A percentile compares a stretch with the other conserved stretches of the same genome.
Evolutionary conservation across 306 rosid species (phyloP).

Genomic region (Quercus engelmannii): DNA sequence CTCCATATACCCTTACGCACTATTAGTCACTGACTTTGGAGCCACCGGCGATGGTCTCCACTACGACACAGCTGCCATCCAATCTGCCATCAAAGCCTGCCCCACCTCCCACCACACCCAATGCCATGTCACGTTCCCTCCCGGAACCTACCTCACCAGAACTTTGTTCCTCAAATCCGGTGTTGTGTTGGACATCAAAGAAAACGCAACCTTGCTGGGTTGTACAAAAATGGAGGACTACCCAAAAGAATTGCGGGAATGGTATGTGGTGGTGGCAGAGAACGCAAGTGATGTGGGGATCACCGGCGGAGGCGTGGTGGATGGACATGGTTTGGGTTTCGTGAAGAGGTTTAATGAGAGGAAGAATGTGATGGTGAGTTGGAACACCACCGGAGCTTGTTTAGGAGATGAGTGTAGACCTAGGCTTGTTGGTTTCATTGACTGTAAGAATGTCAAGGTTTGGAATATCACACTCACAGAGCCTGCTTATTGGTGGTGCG

Average conservation of each 20-base stretch:
- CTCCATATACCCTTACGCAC: slow-evolving; percentile 11
- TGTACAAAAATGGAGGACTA: slow-evolving; percentile 59
- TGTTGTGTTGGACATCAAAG: slow-evolving; percentile 51
- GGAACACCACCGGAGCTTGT: slow-evolving; percentile 81
- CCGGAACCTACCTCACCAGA: slow-evolving; percentile 73
- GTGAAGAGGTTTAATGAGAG: slow-evolving; percentile 61
- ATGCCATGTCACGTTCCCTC: slow-evolving; percentile 66
- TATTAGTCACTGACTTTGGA: slow-evolving; percentile 69
- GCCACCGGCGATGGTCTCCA: slow-evolving; percentile 69
- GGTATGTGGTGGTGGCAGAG: slow-evolving; percentile 91
- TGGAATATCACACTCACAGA: slow-evolving; percentile 52
- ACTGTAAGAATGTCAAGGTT: slow-evolving; percentile 41
- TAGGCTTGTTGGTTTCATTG: slow-evolving; percentile 68
- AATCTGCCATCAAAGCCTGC: slow-evolving; percentile 76
- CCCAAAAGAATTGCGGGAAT: slow-evolving; percentile 51
- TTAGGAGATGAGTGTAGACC: slow-evolving; percentile 92
- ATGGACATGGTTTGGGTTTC: slow-evolving; percentile 72
- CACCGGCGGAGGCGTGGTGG: slow-evolving; percentile 76
- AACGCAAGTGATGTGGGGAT: slow-evolving; percentile 72
- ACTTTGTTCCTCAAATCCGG: slow-evolving; percentile 75
- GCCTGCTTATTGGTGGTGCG: slow-evolving; percentile 97
- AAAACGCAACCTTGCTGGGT: slow-evolving; percentile 64
- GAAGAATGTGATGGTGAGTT: slow-evolving; percentile 96
- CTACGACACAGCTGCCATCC: slow-evolving; percentile 81
- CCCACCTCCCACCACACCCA: slow-evolving; percentile 13